Percentiles rank a stretch among this genome's conserved stretches.
Evolutionary conservation across 495 filamentous ascomycete genomes (phyloP).

Genomic region (Paragyromitra xinjiangensis): DNA sequence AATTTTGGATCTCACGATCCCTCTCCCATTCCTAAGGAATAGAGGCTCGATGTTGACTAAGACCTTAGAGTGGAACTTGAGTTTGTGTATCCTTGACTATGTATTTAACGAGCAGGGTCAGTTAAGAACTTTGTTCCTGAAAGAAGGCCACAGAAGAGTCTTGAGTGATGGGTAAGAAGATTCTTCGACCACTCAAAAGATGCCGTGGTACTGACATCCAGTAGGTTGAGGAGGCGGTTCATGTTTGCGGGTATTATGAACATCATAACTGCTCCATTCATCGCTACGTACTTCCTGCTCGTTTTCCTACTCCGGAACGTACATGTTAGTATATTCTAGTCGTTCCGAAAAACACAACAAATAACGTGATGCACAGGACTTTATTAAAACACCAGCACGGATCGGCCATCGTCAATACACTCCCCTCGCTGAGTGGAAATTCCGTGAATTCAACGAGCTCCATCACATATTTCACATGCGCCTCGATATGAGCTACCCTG

Average conservation of each 20-base stretch:
- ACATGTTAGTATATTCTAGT: conserved; percentile 65
- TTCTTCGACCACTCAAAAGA: neutral
- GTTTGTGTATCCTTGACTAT: conserved; percentile 88
- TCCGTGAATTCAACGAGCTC: conserved; percentile 97
- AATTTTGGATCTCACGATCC: conserved; percentile 83
- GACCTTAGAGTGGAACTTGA: conserved; percentile 87
- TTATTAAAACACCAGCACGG: conserved; percentile 87
- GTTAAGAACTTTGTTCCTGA: conserved; percentile 81
- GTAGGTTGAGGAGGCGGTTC: conserved; percentile 75
- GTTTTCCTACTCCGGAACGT: conserved; percentile 93
- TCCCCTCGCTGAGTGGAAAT: conserved; percentile 95
- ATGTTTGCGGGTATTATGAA: conserved; percentile 84
- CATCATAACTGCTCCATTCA: conserved; percentile 81
- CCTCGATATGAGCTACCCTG: conserved; percentile 92
- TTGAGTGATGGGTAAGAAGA: conserved; percentile 70
- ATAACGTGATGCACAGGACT: conserved; percentile 68
- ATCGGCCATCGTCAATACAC: conserved; percentile 87
- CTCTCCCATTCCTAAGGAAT: conserved; percentile 81
- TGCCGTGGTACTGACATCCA: conserved; percentile 29
- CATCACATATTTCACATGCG: conserved; percentile 89
- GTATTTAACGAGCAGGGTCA: conserved; percentile 90
- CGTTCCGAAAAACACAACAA: neutral
- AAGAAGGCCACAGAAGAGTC: conserved; percentile 77
- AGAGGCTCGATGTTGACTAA: conserved; percentile 62
- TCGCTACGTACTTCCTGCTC: conserved; percentile 80